A percentile compares a stretch with the other conserved stretches of the same genome.
phyloP scores from a whole-genome alignment of 1,139 yeast species.

The Suhomyces choctaworum region DNA sequence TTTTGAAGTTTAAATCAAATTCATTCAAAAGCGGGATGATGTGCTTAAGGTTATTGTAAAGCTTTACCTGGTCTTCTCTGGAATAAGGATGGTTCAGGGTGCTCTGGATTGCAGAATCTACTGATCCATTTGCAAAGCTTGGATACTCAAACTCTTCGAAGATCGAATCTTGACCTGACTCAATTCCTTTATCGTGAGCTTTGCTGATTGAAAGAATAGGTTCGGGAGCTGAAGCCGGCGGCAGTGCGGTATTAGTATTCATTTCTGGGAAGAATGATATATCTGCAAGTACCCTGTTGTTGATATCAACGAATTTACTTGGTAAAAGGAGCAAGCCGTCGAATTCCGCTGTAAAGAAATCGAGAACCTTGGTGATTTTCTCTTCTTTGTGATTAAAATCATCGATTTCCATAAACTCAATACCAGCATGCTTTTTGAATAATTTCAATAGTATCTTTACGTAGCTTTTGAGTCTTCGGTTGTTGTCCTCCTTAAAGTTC shows the following conservation, averaged over 20 bases:
- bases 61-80: conserved; percentile 18
- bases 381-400: conserved; percentile 20
- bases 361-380: conserved; percentile 21
- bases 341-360: conserved; percentile 20
- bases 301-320: conserved; percentile 13
- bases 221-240: not conserved
- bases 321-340: conserved; percentile 20
- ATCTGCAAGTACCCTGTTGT: conserved; percentile 17
- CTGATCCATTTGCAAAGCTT: not conserved
- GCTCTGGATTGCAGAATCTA: not conserved
- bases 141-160: not conserved
- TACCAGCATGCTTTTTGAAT: conserved; percentile 25
- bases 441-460: conserved; percentile 24
- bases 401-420: conserved; percentile 27
- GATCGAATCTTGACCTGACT: not conserved
- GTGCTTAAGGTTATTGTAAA: conserved; percentile 21
- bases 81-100: conserved; percentile 16
- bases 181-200: not conserved
- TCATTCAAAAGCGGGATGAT: conserved; percentile 36
- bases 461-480: conserved; percentile 13
- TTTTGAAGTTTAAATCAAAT: conserved; percentile 27
- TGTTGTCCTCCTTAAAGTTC: conserved; percentile 13
- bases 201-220: no score
- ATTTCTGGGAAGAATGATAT: conserved; percentile 17
- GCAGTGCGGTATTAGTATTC: not conserved